Evolutionary conservation across 495 filamentous ascomycete genomes (phyloP), one percentile per base, ranked within the genome.

Genomic region (Tuber brumale): DNA sequence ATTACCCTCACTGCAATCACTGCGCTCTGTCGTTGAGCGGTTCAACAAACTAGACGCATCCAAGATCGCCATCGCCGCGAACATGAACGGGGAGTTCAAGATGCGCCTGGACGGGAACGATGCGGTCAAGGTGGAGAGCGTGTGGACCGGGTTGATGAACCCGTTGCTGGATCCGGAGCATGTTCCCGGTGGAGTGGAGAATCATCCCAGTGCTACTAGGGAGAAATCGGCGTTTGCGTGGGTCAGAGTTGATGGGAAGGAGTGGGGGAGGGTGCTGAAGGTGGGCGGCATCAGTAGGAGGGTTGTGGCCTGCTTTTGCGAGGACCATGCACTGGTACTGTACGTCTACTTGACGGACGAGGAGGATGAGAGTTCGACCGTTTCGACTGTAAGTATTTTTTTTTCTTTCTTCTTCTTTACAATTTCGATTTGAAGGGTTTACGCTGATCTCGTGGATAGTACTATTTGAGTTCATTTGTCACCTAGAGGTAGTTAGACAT

Each of bases 21-120:
- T 99, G 72, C 97, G 97, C 79, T 90, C 90, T 74, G 95, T 98
- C 76, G 94, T 92, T 9, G 95, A 99, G 84, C 91, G 95, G 61
- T 97, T 97, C 85, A 97, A 93, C 69, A 94, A 92, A 77, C 88
- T 97, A 0, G 70, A 78, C 3, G 81, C 81, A 9, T 91, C 93
- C 0, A 92, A 92, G 79, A 85, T 98, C 10, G 91, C 94, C 78
- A 83, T 98, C 39, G 89, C 89, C 45, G 96, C 94, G 18, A 97
- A 97, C 82, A 94, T 95, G 91, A 90, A 94, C 83, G 95, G 95
- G n/a, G 90, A 89, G 45, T 84, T 99, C 69, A 87, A 88, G 23
- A 87, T 99, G 70, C 87, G 89, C 0, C 89, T 97, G 61, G 85
- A 86, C 19, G 77, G 69, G 9, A 95, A 94, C 6, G 93, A 97